Conservation (phyloP, 2,329 filamentous ascomycete genomes). For the Claviceps quebecensis region DNA sequence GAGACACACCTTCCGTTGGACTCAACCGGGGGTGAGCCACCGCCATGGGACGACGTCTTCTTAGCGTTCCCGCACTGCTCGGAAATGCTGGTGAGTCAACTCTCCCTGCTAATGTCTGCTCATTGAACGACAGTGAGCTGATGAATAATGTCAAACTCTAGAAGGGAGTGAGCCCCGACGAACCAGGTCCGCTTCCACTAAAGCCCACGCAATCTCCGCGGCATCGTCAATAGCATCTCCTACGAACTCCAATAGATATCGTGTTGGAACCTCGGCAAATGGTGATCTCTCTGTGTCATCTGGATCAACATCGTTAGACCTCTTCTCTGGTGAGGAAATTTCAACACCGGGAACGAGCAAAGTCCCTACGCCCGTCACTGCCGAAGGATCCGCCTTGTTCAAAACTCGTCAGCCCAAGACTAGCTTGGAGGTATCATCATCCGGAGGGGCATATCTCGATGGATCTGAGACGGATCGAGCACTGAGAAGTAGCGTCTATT, state of each 20-base stretch:
- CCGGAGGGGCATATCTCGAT: constrained; percentile 8
- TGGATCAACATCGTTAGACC: constrained; percentile 16
- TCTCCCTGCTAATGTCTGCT: neutral
- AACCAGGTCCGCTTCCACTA: constrained; percentile 1
- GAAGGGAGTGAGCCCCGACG: neutral
- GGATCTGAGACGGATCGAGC: constrained; percentile 16
- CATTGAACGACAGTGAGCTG: neutral
- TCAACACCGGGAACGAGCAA: constrained; percentile 25
- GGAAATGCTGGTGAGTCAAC: neutral
- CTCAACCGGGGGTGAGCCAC: neutral
- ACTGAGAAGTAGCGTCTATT: constrained; percentile 29
- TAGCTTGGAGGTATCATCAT: constrained; percentile 18
- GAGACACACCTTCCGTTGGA: neutral
- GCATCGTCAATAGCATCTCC: constrained; percentile 4
- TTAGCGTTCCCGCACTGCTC: neutral
- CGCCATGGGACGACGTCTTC: constrained; percentile 17
- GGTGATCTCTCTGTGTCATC: constrained; percentile 20
- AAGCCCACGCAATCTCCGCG: constrained; percentile 1
- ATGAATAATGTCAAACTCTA: neutral
- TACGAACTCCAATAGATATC: neutral
- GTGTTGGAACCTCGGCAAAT: constrained; percentile 8
- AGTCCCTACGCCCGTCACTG: constrained; percentile 19
- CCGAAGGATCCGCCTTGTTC: constrained; percentile 6
- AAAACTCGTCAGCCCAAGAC: neutral
- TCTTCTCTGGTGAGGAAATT: constrained; percentile 16